A percentile compares a stretch with the other conserved stretches of the same genome.
Conservation (phyloP, 306 rosid genomes). For the Prunus armeniaca region DNA sequence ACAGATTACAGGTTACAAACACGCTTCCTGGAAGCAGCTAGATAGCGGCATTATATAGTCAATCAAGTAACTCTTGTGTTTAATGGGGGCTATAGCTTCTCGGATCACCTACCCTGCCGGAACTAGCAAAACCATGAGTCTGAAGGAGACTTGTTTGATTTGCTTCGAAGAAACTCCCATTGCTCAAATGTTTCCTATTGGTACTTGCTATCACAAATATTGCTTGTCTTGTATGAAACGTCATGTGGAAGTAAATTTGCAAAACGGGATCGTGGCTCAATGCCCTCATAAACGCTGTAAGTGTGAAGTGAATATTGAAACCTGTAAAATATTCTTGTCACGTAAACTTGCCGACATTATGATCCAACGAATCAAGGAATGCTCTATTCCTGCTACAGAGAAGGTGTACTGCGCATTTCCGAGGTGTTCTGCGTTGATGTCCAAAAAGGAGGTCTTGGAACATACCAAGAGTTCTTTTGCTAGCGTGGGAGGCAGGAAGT, state of each 20-base stretch:
- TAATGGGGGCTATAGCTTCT: conserved; percentile 31
- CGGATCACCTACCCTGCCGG: conserved; percentile 18
- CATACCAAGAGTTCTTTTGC: conserved; percentile 34
- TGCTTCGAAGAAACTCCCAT: conserved; percentile 62
- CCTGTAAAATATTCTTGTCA: conserved; percentile 60
- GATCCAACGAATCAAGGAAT: conserved; percentile 52
- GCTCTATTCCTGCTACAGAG: conserved; percentile 54
- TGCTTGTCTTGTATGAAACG: conserved; percentile 76
- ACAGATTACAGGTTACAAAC: too few species aligned
- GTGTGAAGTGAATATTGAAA: conserved; percentile 46
- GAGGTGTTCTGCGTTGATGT: conserved; percentile 64
- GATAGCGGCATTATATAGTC: background rate
- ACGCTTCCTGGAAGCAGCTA: background rate
- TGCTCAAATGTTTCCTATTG: conserved; percentile 48
- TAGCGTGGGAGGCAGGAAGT: conserved; percentile 42
- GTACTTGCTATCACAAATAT: conserved; percentile 63
- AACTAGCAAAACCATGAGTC: conserved; percentile 26
- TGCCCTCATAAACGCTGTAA: conserved; percentile 69
- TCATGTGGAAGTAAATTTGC: conserved; percentile 68
- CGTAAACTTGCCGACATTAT: conserved; percentile 41
- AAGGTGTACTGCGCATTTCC: conserved; percentile 74
- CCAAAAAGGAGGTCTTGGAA: conserved; percentile 46
- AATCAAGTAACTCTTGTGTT: background rate
- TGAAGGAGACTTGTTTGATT: conserved; percentile 53
- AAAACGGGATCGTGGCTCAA: conserved; percentile 49